A percentile compares a stretch with the other conserved stretches of the same genome.
Conservation (phyloP, 495 filamentous ascomycete genomes). For the Lasiosphaeris hirsuta region DNA sequence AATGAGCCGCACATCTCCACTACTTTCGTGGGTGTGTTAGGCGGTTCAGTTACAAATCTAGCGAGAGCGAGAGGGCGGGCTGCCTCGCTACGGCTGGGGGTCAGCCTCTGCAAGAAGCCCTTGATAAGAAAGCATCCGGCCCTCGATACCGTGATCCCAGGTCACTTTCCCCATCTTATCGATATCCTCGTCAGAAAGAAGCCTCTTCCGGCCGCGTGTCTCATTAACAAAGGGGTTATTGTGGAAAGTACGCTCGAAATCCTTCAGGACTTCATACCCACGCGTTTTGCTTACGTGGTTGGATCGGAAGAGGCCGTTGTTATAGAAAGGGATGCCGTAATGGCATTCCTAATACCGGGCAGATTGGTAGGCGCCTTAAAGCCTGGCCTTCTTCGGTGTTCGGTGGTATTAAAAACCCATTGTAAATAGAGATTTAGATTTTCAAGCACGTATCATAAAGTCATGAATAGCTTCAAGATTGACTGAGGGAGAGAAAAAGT, state of each 20-base stretch:
- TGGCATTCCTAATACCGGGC: neutral
- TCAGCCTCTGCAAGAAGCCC: slow-evolving; percentile 7
- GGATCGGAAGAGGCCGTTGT: neutral
- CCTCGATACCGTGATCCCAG: slow-evolving; percentile 1
- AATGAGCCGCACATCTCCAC: too few relatives aligned
- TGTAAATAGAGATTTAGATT: neutral
- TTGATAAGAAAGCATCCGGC: slow-evolving; percentile 1
- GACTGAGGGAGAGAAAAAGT: too few relatives aligned
- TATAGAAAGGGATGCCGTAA: neutral
- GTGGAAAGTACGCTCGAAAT: neutral
- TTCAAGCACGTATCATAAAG: too few relatives aligned
- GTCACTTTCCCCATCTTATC: slow-evolving; percentile 2
- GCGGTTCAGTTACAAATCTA: too few relatives aligned
- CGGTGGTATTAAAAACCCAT: neutral
- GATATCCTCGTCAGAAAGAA: neutral
- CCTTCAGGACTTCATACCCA: neutral
- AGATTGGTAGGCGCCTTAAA: neutral
- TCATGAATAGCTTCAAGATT: too few relatives aligned
- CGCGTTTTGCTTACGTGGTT: neutral
- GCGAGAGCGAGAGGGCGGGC: too few relatives aligned
- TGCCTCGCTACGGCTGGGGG: too few relatives aligned
- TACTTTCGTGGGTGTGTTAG: too few relatives aligned
- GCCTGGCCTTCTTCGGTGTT: slow-evolving; percentile 1
- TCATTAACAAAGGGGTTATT: slow-evolving; percentile 1
- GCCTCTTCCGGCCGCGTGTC: neutral